Evolutionary conservation across 1,284 basidiomycete genomes (phyloP), one percentile per base, ranked within the genome.

Genomic region (Farysia itapuensis): DNA sequence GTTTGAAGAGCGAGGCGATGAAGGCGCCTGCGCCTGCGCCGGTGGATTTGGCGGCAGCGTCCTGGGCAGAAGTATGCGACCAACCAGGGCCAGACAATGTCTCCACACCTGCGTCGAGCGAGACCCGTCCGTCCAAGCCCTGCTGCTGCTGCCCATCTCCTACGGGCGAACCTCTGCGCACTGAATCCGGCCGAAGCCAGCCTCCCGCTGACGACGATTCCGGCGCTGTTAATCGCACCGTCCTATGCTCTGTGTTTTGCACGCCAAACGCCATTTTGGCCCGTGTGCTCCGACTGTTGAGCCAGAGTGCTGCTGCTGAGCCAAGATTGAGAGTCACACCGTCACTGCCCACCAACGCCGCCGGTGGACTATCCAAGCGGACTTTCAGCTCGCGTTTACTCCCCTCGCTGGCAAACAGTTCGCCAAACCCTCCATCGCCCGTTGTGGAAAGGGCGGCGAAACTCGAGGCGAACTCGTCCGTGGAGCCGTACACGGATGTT

Each of bases 321-420:
- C 49, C 34, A 2, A 40, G 22, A 12, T 45, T 44, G 2, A 59
- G 40, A n/a, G n/a, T n/a, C n/a, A 34, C 36, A 9, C 56, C 56
- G 13, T 25, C 39, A 9, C 49, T 32, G 16, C 49, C 40, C 36
- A 37, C 24, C 18, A 59, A 41, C 3, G 45, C 39, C 5, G 41
- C 29, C n/a, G 56, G 56, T 13, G 45, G 42, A 13, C 39, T 34
- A 30, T 46, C 46, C 4, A 60, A 43, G 8, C 45, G 46, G 34
- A 48, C 36, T 19, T 53, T 16, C 19, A 42, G 44, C 14, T 60
- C 50, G 19, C 57, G 57, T 15, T 50, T 38, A 8, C 42, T 33
- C 8, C 57, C 57, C 34, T 60, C 39, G 38, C 50, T 60, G 16
- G 50, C 57, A 20, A 60, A 60, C 15, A 60, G 39, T 13, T 42